Evolutionary conservation across 176 grass and related monocot species (phyloP).

Genomic region (Coix lacrymajobi): DNA sequence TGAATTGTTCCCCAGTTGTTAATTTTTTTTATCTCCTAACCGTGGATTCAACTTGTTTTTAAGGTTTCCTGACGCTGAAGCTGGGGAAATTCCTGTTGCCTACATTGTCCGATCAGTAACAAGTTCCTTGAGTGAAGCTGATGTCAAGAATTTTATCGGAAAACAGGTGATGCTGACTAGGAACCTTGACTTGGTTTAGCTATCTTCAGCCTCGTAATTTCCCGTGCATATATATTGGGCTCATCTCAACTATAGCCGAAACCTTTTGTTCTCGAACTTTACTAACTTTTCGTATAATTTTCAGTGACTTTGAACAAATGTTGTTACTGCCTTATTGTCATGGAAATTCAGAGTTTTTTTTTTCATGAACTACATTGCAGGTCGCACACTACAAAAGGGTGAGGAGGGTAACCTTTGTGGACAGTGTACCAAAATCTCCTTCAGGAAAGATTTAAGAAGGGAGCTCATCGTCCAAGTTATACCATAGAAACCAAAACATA

Average conservation of each 20-base stretch:
- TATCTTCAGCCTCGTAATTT: background rate
- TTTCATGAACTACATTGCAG: constrained; percentile 21
- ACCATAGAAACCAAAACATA: constrained; percentile 55
- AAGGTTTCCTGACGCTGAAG: constrained; percentile 86
- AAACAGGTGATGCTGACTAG: constrained; percentile 46
- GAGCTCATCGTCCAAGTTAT: constrained; percentile 69
- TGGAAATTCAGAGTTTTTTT: background rate
- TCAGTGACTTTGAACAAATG: too few relatives aligned
- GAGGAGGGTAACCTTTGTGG: constrained; percentile 72
- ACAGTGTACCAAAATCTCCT: constrained; percentile 65
- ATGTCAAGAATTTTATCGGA: constrained; percentile 73
- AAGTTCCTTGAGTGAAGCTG: constrained; percentile 61
- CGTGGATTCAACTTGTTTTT: background rate
- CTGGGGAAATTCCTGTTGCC: constrained; percentile 87
- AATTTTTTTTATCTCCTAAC: constrained; percentile 14
- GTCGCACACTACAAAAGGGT: constrained; percentile 76
- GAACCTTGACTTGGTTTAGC: background rate
- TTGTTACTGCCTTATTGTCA: background rate
- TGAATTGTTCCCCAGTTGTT: background rate
- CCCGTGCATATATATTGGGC: too few relatives aligned
- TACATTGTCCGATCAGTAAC: constrained; percentile 62
- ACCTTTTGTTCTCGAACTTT: background rate
- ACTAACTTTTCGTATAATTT: too few relatives aligned
- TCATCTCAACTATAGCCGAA: background rate
- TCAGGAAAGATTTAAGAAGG: constrained; percentile 81